Base-by-base conservation (phyloP, 768 basidiomycete genomes). In the Leccinum sublutescens region DNA sequence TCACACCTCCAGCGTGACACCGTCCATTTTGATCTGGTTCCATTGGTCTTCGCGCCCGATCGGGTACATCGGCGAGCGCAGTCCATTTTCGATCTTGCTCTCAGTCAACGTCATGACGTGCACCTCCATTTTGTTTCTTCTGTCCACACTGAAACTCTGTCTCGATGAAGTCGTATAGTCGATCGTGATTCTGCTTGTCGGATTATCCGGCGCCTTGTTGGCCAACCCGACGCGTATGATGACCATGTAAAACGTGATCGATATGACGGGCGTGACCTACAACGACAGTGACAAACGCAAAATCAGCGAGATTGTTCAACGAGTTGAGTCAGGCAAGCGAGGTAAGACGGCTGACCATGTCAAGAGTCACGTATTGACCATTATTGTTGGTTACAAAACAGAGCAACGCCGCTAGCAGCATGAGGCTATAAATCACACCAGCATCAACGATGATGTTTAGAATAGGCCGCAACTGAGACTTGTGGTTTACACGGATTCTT, bases 181-280 rank as follows among this genome's bases (percentile, higher is more conserved):
- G 11, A 50, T 3, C 5, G 48, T 23, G 55, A 49, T n/a, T 11
- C 31, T 48, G 10, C 36, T n/a, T 7, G 10, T 6, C 14, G 33
- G 52, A 25, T 17, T 48, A 2, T 36, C 33, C 52, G 49, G 58
- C 9, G 40, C 40, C 40, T 9, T n/a, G 36, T 40, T 53, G 19
- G 58, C 50, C 33, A 71, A 15, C 0, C 71, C 75, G 40, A 77
- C 66, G 33, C 77, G 78, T 23, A 79, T 69, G 36, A 78, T 77
- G 49, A 79, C 74, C 76, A 78, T 74, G 62, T 76, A 76, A 65
- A 77, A 79, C 4, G 74, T 72, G 66, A 79, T 78, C 5, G 72
- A 75, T 54, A 78, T 78, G 56, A 77, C 74, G 17, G 75, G 77
- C 8, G 69, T 71, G 49, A 74, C 64, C 76, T 77, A 27, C 7